Conservation (phyloP, 2,329 filamentous ascomycete genomes). For the Calcarisporium arbuscula region DNA sequence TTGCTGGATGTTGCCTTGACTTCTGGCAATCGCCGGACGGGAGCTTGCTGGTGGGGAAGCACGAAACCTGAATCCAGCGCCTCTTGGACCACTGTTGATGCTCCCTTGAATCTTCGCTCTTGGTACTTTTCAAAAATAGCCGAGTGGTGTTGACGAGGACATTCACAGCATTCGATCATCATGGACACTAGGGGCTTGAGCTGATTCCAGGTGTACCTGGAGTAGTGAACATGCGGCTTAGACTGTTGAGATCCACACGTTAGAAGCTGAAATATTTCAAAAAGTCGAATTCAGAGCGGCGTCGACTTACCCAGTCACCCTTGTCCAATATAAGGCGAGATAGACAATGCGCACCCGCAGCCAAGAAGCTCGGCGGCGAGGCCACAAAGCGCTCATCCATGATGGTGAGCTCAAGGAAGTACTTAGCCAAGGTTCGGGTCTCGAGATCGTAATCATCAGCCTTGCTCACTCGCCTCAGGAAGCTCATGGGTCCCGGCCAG, state of each 20-base stretch:
- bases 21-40: slow-evolving; percentile 25
- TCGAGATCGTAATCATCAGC: slow-evolving; percentile 96
- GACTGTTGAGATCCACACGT: slow-evolving; percentile 49
- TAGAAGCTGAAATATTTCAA: background rate
- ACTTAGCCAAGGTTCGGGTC: slow-evolving; percentile 91
- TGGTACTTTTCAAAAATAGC: slow-evolving; percentile 91
- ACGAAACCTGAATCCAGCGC: slow-evolving; percentile 60
- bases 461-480: slow-evolving; percentile 93
- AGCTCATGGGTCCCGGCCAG: slow-evolving; percentile 99
- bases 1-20: slow-evolving; percentile 14
- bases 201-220: slow-evolving; percentile 84
- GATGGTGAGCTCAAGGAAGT: slow-evolving; percentile 92
- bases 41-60: slow-evolving; percentile 37
- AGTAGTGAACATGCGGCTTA: slow-evolving; percentile 81
- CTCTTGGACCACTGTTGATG: slow-evolving; percentile 70
- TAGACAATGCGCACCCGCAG: slow-evolving; percentile 87
- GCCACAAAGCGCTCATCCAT: slow-evolving; percentile 98
- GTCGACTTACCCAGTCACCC: slow-evolving; percentile 75
- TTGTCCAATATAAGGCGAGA: slow-evolving; percentile 84
- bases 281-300: slow-evolving; percentile 18
- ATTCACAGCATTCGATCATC: slow-evolving; percentile 82
- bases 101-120: slow-evolving; percentile 80
- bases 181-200: slow-evolving; percentile 69
- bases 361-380: slow-evolving; percentile 81
- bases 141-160: slow-evolving; percentile 71